These are phyloP conservation scores for Goffeauzyma gilvescens DNA, from an alignment of 768 basidiomycete genomes.

Conservation along the genomic window DNA sequence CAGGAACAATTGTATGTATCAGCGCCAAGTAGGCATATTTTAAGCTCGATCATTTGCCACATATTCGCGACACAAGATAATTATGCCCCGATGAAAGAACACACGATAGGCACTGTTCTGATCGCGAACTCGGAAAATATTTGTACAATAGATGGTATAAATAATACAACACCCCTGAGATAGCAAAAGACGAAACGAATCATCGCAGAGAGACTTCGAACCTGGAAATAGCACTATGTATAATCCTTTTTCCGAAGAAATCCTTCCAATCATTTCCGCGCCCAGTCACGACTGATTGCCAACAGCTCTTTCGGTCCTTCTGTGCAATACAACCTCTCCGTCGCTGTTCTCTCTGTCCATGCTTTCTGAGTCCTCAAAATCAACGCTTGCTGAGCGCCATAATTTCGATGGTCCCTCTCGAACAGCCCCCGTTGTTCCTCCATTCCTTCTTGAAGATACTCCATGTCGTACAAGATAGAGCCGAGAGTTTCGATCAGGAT, in stretches of 20 bases:
- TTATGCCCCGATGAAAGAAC: too few species aligned
- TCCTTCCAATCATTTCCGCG: too few species aligned
- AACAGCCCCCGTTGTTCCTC: conserved; percentile 83
- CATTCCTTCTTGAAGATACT: conserved; percentile 63
- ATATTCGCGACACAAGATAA: too few species aligned
- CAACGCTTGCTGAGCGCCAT: conserved; percentile 97
- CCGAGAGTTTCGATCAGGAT: conserved; percentile 61
- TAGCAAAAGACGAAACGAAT: background rate
- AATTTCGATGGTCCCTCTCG: conserved; percentile 81
- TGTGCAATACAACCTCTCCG: conserved; percentile 81
- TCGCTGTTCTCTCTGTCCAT: conserved; percentile 79
- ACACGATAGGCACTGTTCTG: too few species aligned
- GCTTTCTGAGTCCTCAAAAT: conserved; percentile 86
- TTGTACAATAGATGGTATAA: too few species aligned
- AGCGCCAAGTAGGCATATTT: too few species aligned
- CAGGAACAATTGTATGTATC: too few species aligned
- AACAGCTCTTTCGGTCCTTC: conserved; percentile 27
- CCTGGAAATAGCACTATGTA: too few species aligned
- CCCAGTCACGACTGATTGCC: conserved; percentile 38
- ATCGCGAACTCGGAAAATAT: too few species aligned
- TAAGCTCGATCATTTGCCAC: too few species aligned
- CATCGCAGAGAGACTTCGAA: background rate
- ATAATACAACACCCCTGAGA: background rate
- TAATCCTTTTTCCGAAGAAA: too few species aligned
- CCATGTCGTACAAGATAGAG: conserved; percentile 70